These are phyloP conservation scores for Daldinia sp. DNA, from an alignment of 2,329 filamentous ascomycete species.

Conservation along the genomic window DNA sequence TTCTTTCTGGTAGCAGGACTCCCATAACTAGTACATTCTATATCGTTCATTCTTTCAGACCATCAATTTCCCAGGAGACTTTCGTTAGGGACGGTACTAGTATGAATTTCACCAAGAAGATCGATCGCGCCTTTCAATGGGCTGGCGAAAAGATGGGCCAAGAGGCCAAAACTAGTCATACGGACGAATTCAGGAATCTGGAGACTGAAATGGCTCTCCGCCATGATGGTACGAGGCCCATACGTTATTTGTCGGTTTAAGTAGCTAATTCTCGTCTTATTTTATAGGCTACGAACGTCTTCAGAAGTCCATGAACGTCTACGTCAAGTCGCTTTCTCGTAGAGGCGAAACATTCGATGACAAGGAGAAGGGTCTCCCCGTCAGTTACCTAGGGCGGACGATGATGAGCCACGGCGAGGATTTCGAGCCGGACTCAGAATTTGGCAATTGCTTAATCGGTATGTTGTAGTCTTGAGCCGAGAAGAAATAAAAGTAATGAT, in stretches of 20 bases:
- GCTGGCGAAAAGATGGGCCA: slow-evolving; percentile 95
- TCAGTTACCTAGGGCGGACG: slow-evolving; percentile 81
- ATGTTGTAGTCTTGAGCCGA: slow-evolving; percentile 50
- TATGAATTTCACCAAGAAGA: slow-evolving; percentile 80
- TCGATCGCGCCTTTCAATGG: slow-evolving; percentile 98
- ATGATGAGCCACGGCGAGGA: slow-evolving; percentile 94
- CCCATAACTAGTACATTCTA: slow-evolving; percentile 13
- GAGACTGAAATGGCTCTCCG: slow-evolving; percentile 91
- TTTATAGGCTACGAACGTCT: slow-evolving; percentile 85
- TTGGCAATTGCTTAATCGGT: slow-evolving; percentile 85
- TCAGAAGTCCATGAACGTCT: slow-evolving; percentile 85
- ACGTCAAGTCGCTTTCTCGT: slow-evolving; percentile 88
- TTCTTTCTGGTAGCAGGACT: slow-evolving; percentile 32
- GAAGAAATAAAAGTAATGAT: neutral
- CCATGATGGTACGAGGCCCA: slow-evolving; percentile 76
- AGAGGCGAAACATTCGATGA: slow-evolving; percentile 84
- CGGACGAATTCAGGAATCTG: slow-evolving; percentile 90
- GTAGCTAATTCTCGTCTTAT: slow-evolving; percentile 24
- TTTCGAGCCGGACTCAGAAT: slow-evolving; percentile 90
- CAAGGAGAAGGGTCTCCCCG: slow-evolving; percentile 85
- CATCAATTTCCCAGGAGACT: slow-evolving; percentile 24
- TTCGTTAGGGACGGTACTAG: slow-evolving; percentile 37
- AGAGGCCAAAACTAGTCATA: slow-evolving; percentile 86
- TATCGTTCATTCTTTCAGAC: slow-evolving; percentile 15
- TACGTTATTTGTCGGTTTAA: slow-evolving; percentile 27